A percentile compares a stretch with the other conserved stretches of the same genome.
Evolutionary conservation across 2,329 filamentous ascomycete genomes (phyloP).

Genomic region (Xylariaceae sp.): DNA sequence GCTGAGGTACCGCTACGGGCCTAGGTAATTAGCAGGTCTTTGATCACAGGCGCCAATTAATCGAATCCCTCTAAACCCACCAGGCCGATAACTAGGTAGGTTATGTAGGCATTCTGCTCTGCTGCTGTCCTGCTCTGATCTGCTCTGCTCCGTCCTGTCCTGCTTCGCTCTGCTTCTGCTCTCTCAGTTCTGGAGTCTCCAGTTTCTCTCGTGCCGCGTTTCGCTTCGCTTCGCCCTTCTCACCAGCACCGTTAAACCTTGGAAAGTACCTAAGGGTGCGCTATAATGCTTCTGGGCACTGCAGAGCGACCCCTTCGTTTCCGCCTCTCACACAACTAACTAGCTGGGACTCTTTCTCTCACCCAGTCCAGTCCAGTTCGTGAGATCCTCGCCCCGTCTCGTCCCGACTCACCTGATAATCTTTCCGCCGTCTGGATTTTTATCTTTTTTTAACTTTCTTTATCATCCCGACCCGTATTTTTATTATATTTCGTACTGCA

Average conservation of each 20-base stretch:
- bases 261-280: neutral
- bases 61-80: neutral
- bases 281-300: neutral
- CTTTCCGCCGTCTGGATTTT: constrained; percentile 10
- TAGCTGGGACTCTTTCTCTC: no score
- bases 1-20: neutral
- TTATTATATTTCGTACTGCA: neutral
- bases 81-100: neutral
- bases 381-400: constrained; percentile 9
- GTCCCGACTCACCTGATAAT: constrained; percentile 15
- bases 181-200: no score
- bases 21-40: neutral
- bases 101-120: no score
- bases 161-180: neutral
- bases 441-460: neutral
- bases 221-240: neutral
- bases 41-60: neutral
- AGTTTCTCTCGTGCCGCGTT: no score
- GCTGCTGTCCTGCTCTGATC: neutral
- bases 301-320: neutral
- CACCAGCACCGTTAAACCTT: neutral
- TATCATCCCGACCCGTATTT: neutral
- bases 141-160: neutral
- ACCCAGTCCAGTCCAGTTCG: constrained; percentile 1
- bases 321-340: neutral